Percentiles rank a stretch among this genome's conserved stretches.
Evolutionary conservation across 768 basidiomycete genomes (phyloP).

Genomic region (Pisolithus orientalis): DNA sequence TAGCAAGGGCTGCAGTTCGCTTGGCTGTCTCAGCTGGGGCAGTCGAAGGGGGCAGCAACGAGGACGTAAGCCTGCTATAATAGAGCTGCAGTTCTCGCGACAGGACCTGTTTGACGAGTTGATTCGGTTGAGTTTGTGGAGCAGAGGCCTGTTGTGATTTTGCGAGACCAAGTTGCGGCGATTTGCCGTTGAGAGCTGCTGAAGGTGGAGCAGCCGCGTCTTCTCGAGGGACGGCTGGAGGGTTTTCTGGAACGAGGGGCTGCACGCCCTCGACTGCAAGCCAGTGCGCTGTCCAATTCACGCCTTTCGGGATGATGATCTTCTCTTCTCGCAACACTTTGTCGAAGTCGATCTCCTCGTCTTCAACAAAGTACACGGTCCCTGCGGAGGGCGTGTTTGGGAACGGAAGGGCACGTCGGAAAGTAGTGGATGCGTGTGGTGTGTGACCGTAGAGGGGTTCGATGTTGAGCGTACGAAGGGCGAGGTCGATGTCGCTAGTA

Average conservation of each 20-base stretch:
- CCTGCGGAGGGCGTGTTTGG: constrained; percentile 44
- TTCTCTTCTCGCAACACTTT: constrained; percentile 84
- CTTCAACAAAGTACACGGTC: constrained; percentile 87
- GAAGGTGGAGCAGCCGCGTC: constrained; percentile 25
- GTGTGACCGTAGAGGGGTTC: constrained; percentile 81
- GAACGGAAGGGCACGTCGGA: constrained; percentile 42
- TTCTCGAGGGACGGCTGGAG: constrained; percentile 70
- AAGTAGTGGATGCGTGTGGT: constrained; percentile 27
- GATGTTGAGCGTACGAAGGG: constrained; percentile 89
- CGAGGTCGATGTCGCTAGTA: constrained; percentile 88
- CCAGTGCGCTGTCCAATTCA: constrained; percentile 94
- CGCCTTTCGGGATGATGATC: constrained; percentile 71
- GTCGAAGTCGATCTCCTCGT: constrained; percentile 97
- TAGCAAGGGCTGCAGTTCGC: constrained; percentile 85
- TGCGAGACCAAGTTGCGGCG: constrained; percentile 17
- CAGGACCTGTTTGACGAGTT: constrained; percentile 86
- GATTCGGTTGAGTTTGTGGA: constrained; percentile 55
- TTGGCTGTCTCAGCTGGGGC: constrained; percentile 53
- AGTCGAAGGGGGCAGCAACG: constrained; percentile 59
- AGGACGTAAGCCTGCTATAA: constrained; percentile 84
- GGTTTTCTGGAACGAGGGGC: constrained; percentile 93
- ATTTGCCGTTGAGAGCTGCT: constrained; percentile 23
- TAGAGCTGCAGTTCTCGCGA: constrained; percentile 93
- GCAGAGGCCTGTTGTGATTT: constrained; percentile 25
- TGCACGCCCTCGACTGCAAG: constrained; percentile 97